Conservation (phyloP, 2,329 filamentous ascomycete genomes). For the Alternaria longipes region DNA sequence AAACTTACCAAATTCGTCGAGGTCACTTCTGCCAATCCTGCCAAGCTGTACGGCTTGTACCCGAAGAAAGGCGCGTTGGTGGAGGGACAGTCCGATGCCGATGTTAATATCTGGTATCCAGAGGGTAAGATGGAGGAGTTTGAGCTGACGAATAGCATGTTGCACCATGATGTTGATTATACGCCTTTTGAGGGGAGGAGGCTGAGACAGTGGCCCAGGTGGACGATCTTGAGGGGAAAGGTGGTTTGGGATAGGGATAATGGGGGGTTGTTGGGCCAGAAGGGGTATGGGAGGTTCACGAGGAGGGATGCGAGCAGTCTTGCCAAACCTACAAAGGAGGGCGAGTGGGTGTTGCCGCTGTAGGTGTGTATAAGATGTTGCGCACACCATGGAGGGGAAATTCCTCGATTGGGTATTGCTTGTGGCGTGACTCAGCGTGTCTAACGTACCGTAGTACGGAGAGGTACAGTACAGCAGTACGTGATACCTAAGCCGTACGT, state of each 20-base stretch:
- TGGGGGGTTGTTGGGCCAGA: conserved; percentile 61
- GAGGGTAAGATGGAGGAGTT: conserved; percentile 55
- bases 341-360: conserved; percentile 34
- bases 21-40: conserved; percentile 64
- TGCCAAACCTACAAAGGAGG: conserved; percentile 41
- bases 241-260: conserved; percentile 67
- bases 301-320: conserved; percentile 54
- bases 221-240: conserved; percentile 66
- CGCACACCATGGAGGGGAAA: neutral
- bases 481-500: too few species aligned
- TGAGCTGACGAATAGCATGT: conserved; percentile 60
- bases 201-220: conserved; percentile 69
- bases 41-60: conserved; percentile 67
- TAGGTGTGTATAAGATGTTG: conserved; percentile 2
- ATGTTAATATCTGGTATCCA: conserved; percentile 62
- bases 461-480: too few species aligned
- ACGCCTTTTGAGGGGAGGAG: conserved; percentile 67
- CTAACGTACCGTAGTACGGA: too few species aligned
- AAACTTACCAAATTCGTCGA: conserved; percentile 63
- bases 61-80: conserved; percentile 60
- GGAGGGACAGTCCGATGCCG: conserved; percentile 63
- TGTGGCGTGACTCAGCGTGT: too few species aligned
- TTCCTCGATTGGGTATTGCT: too few species aligned
- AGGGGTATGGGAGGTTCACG: conserved; percentile 61
- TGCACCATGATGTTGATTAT: conserved; percentile 71